Evolutionary conservation across 1,284 basidiomycete species (phyloP), one percentile per base, ranked within the genome.

Genomic region (Apiotrichum porosum): DNA sequence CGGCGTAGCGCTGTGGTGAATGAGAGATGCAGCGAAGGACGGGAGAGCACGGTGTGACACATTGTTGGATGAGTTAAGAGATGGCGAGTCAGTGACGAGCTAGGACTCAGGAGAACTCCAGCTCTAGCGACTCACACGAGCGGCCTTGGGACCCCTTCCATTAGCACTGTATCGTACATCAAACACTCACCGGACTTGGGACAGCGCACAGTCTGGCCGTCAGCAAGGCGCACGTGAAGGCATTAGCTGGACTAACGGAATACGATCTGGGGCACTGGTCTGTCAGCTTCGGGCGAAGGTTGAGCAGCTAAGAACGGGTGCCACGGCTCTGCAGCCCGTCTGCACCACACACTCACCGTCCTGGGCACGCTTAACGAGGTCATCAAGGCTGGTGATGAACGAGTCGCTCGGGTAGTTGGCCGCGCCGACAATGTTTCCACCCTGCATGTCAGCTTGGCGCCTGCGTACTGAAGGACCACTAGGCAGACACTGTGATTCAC

Each of bases 371-470:
- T 69, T 56, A 2, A 67, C 69, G 9, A 72, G 57, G 14, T 62
- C 66, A 28, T 60, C 51, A 3, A 72, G 63, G 15, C 52, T 56
- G 10, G 56, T 61, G 36, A 66, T 54, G 45, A 73, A 68, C 13
- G 47, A 58, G 45, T 63, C 65, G 51, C 65, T 68, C 4, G 72
- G 72, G 37, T 52, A 60, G 49, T 72, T 72, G 33, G 66, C 21
- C 1, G 68, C 69, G 19, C 63, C 57, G 17, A 70, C 63, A 43
- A 74, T 74, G 52, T 73, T 73, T 5, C 72, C 72, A n/a, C 72
- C 72, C 70, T 73, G 44, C 10, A 18, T 3, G 17, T 35, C 33
- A 36, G 14, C 17, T 3, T 24, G 18, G n/a, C n/a, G n/a, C n/a
- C n/a, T n/a, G n/a, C n/a, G n/a, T n/a, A n/a, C n/a, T n/a, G n/a